Conservation (phyloP, 1,284 basidiomycete genomes). For the Pascua guehoae region DNA sequence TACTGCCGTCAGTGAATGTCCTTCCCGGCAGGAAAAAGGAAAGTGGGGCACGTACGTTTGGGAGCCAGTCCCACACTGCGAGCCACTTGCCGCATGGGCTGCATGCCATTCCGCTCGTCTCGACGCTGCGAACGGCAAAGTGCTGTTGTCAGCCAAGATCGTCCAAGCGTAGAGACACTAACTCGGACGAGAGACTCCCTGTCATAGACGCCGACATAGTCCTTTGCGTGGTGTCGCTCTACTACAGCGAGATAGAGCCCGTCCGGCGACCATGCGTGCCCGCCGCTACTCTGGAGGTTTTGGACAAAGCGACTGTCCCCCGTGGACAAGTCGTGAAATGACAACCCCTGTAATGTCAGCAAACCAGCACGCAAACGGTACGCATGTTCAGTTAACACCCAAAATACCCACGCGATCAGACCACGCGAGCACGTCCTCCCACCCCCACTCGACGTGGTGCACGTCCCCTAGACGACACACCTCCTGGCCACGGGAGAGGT, state of each 20-base stretch:
- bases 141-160: conserved; percentile 54
- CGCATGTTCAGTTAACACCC: neutral
- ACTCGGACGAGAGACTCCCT: conserved; percentile 71
- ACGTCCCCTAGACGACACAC: conserved; percentile 62
- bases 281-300: conserved; percentile 47
- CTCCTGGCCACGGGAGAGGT: conserved; percentile 60
- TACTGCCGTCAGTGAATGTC: conserved; percentile 56
- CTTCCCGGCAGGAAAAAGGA: conserved; percentile 58
- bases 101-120: conserved; percentile 68
- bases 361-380: too few relatives aligned
- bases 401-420: conserved; percentile 70
- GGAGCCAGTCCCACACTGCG: conserved; percentile 74
- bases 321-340: conserved; percentile 70
- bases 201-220: conserved; percentile 77
- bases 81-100: conserved; percentile 76
- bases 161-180: conserved; percentile 30
- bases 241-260: conserved; percentile 74
- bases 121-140: conserved; percentile 72
- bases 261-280: conserved; percentile 72
- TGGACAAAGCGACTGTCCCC: conserved; percentile 54
- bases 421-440: conserved; percentile 74
- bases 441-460: conserved; percentile 77
- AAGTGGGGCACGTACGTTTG: too few relatives aligned
- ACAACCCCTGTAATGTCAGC: conserved; percentile 64
- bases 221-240: conserved; percentile 80